phyloP scores from a whole-genome alignment of 192 early-diverging fungal genomes.

The Linnemannia schmuckeri region DNA sequence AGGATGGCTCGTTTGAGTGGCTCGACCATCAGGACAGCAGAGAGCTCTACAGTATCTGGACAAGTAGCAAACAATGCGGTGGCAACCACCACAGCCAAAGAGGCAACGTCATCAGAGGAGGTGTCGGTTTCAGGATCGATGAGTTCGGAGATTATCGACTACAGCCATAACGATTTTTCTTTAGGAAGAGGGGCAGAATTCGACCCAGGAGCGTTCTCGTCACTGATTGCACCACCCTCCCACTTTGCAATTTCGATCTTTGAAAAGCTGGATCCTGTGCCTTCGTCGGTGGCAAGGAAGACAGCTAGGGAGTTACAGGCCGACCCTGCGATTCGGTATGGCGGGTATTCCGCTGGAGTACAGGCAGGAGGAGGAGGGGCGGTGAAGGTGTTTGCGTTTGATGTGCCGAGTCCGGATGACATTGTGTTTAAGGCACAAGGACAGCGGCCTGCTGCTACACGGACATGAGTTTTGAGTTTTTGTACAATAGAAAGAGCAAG shows the following conservation, averaged over 20 bases:
- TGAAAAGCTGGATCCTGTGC: constrained; percentile 23
- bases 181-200: background rate
- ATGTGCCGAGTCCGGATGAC: constrained; percentile 89
- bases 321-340: background rate
- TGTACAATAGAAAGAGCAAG: no score
- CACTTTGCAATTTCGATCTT: constrained; percentile 50
- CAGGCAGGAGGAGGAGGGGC: background rate
- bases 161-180: background rate
- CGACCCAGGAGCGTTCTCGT: background rate
- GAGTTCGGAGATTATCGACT: background rate
- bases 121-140: background rate
- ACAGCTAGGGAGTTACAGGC: constrained; percentile 1
- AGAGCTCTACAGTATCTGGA: background rate
- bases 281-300: constrained; percentile 5
- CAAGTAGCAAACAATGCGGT: background rate
- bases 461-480: background rate
- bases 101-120: no score
- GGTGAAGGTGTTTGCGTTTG: constrained; percentile 72
- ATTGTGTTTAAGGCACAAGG: constrained; percentile 72
- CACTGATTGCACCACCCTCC: constrained; percentile 36
- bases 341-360: background rate
- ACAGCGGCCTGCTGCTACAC: constrained; percentile 36
- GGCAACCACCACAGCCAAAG: background rate
- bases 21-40: background rate
- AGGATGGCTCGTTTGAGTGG: background rate